Conservation (phyloP, 2,329 filamentous ascomycete species). For the Trichoderma atroviride region DNA sequence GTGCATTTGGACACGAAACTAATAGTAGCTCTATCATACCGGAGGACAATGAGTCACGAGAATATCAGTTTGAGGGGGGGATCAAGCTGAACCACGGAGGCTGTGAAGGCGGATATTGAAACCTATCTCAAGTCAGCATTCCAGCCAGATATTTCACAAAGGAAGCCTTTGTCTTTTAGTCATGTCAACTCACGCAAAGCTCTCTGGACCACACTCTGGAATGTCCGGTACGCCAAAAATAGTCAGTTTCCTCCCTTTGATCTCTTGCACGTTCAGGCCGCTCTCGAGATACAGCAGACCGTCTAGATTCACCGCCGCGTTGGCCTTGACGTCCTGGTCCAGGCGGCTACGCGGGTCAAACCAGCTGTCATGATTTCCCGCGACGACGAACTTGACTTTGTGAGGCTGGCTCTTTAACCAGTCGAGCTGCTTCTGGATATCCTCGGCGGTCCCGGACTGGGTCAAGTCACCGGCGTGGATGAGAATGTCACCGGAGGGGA, state of each 20-base stretch:
- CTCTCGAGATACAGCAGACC: conserved; percentile 77
- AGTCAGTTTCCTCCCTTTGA: conserved; percentile 56
- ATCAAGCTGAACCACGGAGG: conserved; percentile 75
- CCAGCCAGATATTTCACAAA: background rate
- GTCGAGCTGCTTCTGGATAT: conserved; percentile 81
- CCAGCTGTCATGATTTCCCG: conserved; percentile 88
- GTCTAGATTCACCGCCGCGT: conserved; percentile 64
- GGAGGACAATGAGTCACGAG: conserved; percentile 83
- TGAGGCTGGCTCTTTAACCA: conserved; percentile 79
- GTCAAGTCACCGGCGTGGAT: conserved; percentile 89
- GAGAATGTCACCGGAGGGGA: conserved; percentile 80
- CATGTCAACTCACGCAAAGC: conserved; percentile 57
- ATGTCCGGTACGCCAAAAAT: conserved; percentile 84
- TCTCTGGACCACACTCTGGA: conserved; percentile 70
- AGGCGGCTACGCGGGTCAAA: conserved; percentile 69
- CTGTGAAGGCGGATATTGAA: conserved; percentile 68
- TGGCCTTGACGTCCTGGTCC: conserved; percentile 56
- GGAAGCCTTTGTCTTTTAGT: background rate
- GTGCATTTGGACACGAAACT: background rate
- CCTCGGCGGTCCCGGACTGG: conserved; percentile 68
- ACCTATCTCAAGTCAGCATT: conserved; percentile 46
- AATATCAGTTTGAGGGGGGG: conserved; percentile 71
- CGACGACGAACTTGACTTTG: conserved; percentile 76
- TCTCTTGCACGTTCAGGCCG: conserved; percentile 63
- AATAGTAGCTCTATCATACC: conserved; percentile 39